These are phyloP conservation scores for Diplocarpon mali DNA, from an alignment of 2,329 filamentous ascomycete species.

Conservation along the genomic window DNA sequence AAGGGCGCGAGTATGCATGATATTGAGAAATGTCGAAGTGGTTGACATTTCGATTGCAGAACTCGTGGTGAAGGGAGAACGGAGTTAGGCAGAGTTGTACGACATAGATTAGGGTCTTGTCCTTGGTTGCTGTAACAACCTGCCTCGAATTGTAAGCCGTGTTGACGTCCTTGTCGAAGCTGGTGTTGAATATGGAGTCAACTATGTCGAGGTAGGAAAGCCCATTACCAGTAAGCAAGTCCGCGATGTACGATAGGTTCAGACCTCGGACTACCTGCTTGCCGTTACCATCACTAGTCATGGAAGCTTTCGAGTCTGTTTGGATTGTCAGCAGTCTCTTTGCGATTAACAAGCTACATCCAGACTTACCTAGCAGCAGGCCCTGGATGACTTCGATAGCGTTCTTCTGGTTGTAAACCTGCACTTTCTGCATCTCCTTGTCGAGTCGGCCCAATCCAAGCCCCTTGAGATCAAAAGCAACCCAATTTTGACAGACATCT, in stretches of 20 bases:
- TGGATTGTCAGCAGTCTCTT: background rate
- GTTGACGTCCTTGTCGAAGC: slow-evolving; percentile 4
- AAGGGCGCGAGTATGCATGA: slow-evolving; percentile 31
- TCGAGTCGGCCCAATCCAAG: slow-evolving; percentile 14
- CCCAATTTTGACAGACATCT: slow-evolving; percentile 24
- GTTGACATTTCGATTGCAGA: slow-evolving; percentile 12
- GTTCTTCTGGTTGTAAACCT: slow-evolving; percentile 22
- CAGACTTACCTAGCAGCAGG: slow-evolving; percentile 33
- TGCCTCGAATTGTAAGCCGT: background rate
- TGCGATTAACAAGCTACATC: background rate
- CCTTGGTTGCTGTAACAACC: slow-evolving; percentile 5
- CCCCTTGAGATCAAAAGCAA: slow-evolving; percentile 16
- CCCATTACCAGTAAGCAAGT: slow-evolving; percentile 11
- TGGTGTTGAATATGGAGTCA: slow-evolving; percentile 18
- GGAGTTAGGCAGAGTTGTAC: slow-evolving; percentile 23
- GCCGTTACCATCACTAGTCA: slow-evolving; percentile 2
- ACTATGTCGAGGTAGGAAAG: slow-evolving; percentile 18
- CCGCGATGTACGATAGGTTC: slow-evolving; percentile 18
- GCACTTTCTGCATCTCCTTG: slow-evolving; percentile 4
- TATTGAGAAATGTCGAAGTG: slow-evolving; percentile 35
- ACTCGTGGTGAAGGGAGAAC: slow-evolving; percentile 21
- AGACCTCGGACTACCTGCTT: slow-evolving; percentile 27
- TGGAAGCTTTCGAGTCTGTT: slow-evolving; percentile 21
- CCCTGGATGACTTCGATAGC: slow-evolving; percentile 31
- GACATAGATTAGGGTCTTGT: slow-evolving; percentile 12